Base-by-base conservation (phyloP, 2,329 filamentous ascomycete genomes). In the Lachnellula subtilissima region DNA sequence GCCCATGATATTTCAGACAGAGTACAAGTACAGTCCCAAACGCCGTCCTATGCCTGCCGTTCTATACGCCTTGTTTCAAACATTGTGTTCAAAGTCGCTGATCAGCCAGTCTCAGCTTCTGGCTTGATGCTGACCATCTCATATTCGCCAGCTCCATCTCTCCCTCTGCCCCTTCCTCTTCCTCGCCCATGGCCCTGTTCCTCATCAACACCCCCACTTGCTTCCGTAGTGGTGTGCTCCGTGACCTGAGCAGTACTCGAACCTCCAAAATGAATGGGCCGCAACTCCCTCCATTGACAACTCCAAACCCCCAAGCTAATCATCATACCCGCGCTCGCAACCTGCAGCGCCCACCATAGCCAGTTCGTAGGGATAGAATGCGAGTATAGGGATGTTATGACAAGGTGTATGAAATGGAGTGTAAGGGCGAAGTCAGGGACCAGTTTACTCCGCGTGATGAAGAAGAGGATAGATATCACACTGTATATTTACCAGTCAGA, bases 401-500 rank as follows among this genome's bases (percentile, higher is more conserved):
- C 61, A 52, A 96, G 81, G 71, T 96, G 89, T 43, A 96, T 76
- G 70, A 89, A 82, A 75, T 96, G 91, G 17, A 97, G 82, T 2
- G 93, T 96, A 23, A 97, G 77, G 35, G 91, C 89, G 71, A 97
- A 99, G 74, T 99, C 94, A 64, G 91, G 91, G 50, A 97, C 89
- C 58, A 97, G 87, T 72, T 97, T 97, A 48, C 88, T 94, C 60
- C 94, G 90, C 19, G 87, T 86, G 64, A 99, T 84, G 56, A 97
- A 78, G 53, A 93, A 75, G 50, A 96, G 84, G 56, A 97, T 87
- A 43, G 91, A 88, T 56, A 95, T 84, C 43, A 90, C 84, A 70
- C 93, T 97, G 68, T 57, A 39, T 5, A 17, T 40, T 14, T 40
- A 17, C 3, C 22, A 25, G 15, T 23, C 19, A 23, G 57, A 54